Evolutionary conservation across 345 rosid genomes (phyloP).

Genomic region (Clausena lansium): DNA sequence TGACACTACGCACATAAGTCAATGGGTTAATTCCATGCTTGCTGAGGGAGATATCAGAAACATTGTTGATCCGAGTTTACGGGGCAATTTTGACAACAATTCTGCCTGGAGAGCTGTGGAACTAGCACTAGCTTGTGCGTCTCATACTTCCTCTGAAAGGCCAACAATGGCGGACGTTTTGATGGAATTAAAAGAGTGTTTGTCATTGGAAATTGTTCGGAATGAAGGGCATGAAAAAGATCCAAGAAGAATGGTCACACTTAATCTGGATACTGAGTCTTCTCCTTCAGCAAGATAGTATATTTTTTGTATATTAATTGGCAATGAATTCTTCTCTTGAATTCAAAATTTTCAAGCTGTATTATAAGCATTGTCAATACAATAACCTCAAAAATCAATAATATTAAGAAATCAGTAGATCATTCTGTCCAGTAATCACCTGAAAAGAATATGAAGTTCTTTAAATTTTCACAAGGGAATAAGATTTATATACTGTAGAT

Average conservation of each 20-base stretch:
- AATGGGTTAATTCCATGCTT: slow-evolving; percentile 33
- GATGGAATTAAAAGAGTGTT: slow-evolving; percentile 32
- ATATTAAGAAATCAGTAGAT: too few species aligned
- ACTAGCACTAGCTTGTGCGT: slow-evolving; percentile 43
- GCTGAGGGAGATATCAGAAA: slow-evolving; percentile 36
- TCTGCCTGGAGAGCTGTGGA: slow-evolving; percentile 47
- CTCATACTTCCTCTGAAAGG: slow-evolving; percentile 25
- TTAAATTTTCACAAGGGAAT: too few species aligned
- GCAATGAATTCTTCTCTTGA: too few species aligned
- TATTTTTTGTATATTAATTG: too few species aligned
- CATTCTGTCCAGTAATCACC: too few species aligned
- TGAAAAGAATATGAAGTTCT: too few species aligned
- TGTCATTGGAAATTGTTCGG: not conserved
- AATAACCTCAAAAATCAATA: too few species aligned
- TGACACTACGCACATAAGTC: slow-evolving; percentile 24
- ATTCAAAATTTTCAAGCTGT: too few species aligned
- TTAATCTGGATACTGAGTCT: not conserved
- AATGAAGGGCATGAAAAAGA: not conserved
- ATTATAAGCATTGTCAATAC: too few species aligned
- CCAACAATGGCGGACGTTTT: slow-evolving; percentile 37
- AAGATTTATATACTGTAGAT: too few species aligned
- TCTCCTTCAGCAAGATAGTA: not conserved
- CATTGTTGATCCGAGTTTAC: slow-evolving; percentile 39
- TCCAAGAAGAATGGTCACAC: not conserved
- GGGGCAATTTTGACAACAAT: slow-evolving; percentile 26